Evolutionary conservation across 768 basidiomycete species (phyloP).

Genomic region (Leccinum ochraceum): DNA sequence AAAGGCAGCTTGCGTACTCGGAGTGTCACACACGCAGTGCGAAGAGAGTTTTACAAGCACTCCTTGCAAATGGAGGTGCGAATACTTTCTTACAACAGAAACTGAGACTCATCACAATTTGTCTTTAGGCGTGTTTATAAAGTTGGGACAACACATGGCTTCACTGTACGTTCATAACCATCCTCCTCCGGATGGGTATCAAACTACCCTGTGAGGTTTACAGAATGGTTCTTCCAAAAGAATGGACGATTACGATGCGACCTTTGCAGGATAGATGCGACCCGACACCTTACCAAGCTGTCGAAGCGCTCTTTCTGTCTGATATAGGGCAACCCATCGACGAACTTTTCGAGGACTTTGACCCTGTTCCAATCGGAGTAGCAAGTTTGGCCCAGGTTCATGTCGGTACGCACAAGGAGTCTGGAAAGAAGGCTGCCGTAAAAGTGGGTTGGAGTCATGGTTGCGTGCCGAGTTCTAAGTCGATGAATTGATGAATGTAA

Average conservation of each 20-base stretch:
- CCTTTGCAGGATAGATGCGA: constrained; percentile 91
- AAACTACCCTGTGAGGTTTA: constrained; percentile 11
- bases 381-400: constrained; percentile 98
- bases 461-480: neutral
- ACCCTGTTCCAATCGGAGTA: constrained; percentile 87
- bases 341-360: constrained; percentile 83
- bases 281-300: constrained; percentile 77
- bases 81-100: constrained; percentile 6
- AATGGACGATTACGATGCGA: constrained; percentile 61
- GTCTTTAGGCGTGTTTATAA: constrained; percentile 73
- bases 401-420: constrained; percentile 68
- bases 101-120: neutral
- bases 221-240: constrained; percentile 57
- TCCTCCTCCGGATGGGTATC: constrained; percentile 22
- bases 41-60: constrained; percentile 71
- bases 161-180: constrained; percentile 45
- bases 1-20: constrained; percentile 57
- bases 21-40: constrained; percentile 87
- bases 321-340: constrained; percentile 77
- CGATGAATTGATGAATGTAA: constrained; percentile 8
- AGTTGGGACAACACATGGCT: constrained; percentile 88
- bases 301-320: constrained; percentile 71
- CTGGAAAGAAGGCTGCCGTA: constrained; percentile 80
- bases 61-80: constrained; percentile 85
- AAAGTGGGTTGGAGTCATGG: constrained; percentile 51